Conservation (phyloP, 2,329 filamentous ascomycete genomes). For the Fusarium sp. region DNA sequence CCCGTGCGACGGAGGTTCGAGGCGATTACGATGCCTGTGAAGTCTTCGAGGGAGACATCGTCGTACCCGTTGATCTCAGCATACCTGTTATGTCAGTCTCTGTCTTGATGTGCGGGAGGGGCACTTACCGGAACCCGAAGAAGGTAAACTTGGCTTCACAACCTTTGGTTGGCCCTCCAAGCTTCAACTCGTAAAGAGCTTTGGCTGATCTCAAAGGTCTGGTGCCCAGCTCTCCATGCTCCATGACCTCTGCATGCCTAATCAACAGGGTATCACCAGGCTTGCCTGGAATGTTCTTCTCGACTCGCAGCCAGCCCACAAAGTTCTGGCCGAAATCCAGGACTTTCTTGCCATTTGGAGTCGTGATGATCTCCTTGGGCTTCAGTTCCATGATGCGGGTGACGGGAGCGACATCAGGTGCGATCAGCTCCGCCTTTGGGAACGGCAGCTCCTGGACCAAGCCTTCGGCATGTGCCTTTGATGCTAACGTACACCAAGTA, state of each 20-base stretch:
- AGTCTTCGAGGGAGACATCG: neutral
- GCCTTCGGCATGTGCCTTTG: neutral
- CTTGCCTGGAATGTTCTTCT: neutral
- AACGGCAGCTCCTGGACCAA: neutral
- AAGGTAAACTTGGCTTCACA: neutral
- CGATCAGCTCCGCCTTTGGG: neutral
- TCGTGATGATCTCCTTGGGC: neutral
- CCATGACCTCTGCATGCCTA: constrained; percentile 1
- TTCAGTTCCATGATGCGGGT: neutral
- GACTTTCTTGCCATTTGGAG: neutral
- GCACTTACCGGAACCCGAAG: neutral
- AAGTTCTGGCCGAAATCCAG: neutral
- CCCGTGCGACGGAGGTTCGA: neutral
- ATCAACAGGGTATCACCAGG: neutral
- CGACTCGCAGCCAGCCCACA: neutral
- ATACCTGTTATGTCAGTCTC: neutral
- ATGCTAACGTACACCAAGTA: neutral
- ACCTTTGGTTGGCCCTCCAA: neutral
- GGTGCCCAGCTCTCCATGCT: neutral
- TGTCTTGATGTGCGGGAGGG: neutral
- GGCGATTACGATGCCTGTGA: constrained; percentile 7
- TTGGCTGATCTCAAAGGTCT: neutral
- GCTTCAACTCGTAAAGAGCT: neutral
- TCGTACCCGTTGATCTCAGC: constrained; percentile 17
- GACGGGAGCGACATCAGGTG: neutral